phyloP scores from a whole-genome alignment of 371 early-diverging fungal species.

The Rhizopus delemar region DNA sequence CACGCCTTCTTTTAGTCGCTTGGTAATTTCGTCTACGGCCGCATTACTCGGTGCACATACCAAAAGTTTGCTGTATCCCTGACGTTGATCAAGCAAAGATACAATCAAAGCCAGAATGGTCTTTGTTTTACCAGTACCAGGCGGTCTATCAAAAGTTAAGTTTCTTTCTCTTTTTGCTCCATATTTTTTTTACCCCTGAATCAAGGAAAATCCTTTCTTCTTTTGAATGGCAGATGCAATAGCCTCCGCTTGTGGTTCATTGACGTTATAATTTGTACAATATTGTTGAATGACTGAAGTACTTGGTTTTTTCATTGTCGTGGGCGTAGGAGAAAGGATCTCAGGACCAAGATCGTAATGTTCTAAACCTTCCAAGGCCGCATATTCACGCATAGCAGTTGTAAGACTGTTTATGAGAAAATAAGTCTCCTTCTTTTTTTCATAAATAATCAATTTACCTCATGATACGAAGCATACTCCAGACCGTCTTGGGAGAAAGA shows the following conservation, averaged over 20 bases:
- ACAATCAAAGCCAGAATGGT: slow-evolving; percentile 86
- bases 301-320: slow-evolving; percentile 13
- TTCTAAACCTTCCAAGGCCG: slow-evolving; percentile 69
- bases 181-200: slow-evolving; percentile 73
- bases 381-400: slow-evolving; percentile 84
- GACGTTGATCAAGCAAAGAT: slow-evolving; percentile 60
- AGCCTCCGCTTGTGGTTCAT: slow-evolving; percentile 89
- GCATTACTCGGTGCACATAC: slow-evolving; percentile 98
- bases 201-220: slow-evolving; percentile 80
- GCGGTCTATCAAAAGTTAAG: slow-evolving; percentile 56
- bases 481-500: slow-evolving; percentile 43
- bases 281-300: slow-evolving; percentile 42
- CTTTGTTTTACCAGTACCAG: slow-evolving; percentile 92
- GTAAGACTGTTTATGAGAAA: slow-evolving; percentile 56
- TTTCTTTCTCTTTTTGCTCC: not conserved
- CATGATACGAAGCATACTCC: slow-evolving; percentile 37
- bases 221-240: slow-evolving; percentile 70
- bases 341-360: slow-evolving; percentile 63
- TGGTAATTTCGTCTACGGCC: slow-evolving; percentile 95
- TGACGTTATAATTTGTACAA: slow-evolving; percentile 71
- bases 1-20: slow-evolving; percentile 75
- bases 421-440: not conserved
- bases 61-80: slow-evolving; percentile 60
- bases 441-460: slow-evolving; percentile 18
- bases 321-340: slow-evolving; percentile 44